Base-by-base conservation (phyloP, 2,329 filamentous ascomycete species). In the Ascochyta fabae region DNA sequence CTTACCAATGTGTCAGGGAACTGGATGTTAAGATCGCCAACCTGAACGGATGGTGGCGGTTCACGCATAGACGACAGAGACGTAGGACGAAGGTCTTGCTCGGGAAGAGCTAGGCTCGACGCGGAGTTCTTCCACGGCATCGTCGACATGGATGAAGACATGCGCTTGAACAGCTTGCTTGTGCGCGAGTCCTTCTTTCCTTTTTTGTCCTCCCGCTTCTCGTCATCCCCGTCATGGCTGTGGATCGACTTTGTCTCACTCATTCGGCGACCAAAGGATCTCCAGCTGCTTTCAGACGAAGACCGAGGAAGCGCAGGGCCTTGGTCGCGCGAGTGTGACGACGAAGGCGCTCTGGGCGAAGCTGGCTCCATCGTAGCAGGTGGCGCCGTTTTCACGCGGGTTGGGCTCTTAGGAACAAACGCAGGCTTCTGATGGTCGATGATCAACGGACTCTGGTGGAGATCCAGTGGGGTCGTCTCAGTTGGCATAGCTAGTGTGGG, bases 1-100 rank as follows among this genome's bases (percentile, higher is more conserved):
- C 79, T 69, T 73, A 81, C 80, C 42, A 99, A 82, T 50, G 92
- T 96, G 72, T 98, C 94, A 0, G 95, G 95, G 73, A 99, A 97
- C 73, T 99, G 95, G 10, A 98, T 91, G 68, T 99, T 98, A 60
- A 99, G 88, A 69, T 97, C 91, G 44, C 93, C 92, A 75, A 96
- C 84, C 59, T 89, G 87, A 3, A 91, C 82, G 24, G 88, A 82
- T 48, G 87, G 79, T 33, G 77, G 78, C 45, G 75, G 78, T 58
- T 80, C 78, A 8, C 73, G 64, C 13, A 75, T 62, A 16, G 66
- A 71, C 9, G 69, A 59, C 19, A 74, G 51, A 7, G 60, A 66
- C 12, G 62, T 66, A 2, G 70, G 57, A 22, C 58, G 64, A 33
- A 65, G 46, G n/a, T 73, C 68, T 22, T 77, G 70, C 58, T 80